phyloP scores from a whole-genome alignment of 768 basidiomycete genomes.

The Leccinum rimulosum region DNA sequence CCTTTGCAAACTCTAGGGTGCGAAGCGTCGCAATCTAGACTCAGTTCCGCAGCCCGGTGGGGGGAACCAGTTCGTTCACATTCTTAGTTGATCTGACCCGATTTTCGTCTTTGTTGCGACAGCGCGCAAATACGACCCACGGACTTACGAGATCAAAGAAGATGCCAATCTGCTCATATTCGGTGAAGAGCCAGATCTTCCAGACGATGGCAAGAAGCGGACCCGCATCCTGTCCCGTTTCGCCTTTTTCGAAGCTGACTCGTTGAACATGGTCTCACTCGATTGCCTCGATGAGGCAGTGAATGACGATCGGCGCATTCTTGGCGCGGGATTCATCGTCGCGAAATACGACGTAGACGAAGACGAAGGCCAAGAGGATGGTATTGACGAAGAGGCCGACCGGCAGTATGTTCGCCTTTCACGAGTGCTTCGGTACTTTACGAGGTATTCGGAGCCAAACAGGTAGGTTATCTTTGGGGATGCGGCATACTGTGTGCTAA shows the following conservation, averaged over 20 bases:
- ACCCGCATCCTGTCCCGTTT: conserved; percentile 59
- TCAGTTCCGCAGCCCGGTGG: conserved; percentile 14
- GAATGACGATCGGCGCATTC: conserved; percentile 39
- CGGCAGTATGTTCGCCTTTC: conserved; percentile 45
- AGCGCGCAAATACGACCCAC: conserved; percentile 42
- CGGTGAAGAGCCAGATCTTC: conserved; percentile 42
- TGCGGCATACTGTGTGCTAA: not conserved
- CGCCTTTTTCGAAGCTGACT: conserved; percentile 54
- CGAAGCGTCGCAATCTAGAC: conserved; percentile 31
- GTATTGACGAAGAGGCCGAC: conserved; percentile 32
- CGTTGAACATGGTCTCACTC: conserved; percentile 41
- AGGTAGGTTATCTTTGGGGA: conserved; percentile 42
- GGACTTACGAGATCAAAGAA: conserved; percentile 36
- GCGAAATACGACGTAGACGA: conserved; percentile 53
- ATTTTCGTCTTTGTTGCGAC: not conserved
- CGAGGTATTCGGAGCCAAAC: conserved; percentile 49
- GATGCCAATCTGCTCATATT: conserved; percentile 33
- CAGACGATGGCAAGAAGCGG: conserved; percentile 44
- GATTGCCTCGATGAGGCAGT: conserved; percentile 6
- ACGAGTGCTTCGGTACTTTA: conserved; percentile 43
- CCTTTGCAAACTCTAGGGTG: conserved; percentile 8
- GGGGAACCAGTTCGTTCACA: not conserved
- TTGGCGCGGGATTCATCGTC: conserved; percentile 54
- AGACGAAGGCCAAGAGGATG: conserved; percentile 62
- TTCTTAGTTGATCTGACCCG: not conserved